These are phyloP conservation scores for Dothiorella sarmentorum DNA, from an alignment of 2,329 filamentous ascomycete species.

Conservation along the genomic window DNA sequence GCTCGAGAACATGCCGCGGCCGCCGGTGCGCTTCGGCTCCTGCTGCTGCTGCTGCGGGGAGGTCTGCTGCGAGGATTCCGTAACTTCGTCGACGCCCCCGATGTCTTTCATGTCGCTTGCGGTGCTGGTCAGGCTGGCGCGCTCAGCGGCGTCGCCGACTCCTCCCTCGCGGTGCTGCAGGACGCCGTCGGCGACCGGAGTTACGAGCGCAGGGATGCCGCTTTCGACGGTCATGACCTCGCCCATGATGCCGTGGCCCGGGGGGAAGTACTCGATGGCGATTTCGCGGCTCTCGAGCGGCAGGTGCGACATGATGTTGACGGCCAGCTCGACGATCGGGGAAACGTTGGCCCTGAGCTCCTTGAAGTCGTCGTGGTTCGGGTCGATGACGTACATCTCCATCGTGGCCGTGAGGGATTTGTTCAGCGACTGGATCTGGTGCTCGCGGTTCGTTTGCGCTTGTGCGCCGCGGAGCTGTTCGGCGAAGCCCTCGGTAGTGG, in stretches of 20 bases:
- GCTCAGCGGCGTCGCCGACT: background rate
- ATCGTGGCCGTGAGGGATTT: slow-evolving; percentile 68
- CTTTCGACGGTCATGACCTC: slow-evolving; percentile 82
- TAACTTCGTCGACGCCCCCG: background rate
- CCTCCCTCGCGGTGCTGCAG: slow-evolving; percentile 13
- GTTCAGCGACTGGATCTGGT: slow-evolving; percentile 57
- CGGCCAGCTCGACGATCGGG: slow-evolving; percentile 89
- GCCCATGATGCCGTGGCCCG: slow-evolving; percentile 66
- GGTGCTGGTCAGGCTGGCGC: slow-evolving; percentile 4
- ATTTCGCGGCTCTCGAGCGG: slow-evolving; percentile 91
- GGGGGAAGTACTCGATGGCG: slow-evolving; percentile 77
- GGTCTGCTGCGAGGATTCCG: slow-evolving; percentile 17
- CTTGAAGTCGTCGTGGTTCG: slow-evolving; percentile 62
- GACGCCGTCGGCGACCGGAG: slow-evolving; percentile 35
- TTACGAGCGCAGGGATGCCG: slow-evolving; percentile 46
- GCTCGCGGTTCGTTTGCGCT: slow-evolving; percentile 62
- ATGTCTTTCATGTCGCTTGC: background rate
- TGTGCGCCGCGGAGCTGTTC: slow-evolving; percentile 64
- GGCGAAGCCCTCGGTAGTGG: slow-evolving; percentile 86
- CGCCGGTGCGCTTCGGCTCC: slow-evolving; percentile 18
- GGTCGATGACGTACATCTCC: slow-evolving; percentile 70
- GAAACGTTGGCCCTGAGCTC: slow-evolving; percentile 76
- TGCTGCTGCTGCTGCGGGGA: slow-evolving; percentile 19
- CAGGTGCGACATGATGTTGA: slow-evolving; percentile 80
- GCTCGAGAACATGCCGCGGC: slow-evolving; percentile 42